Percentiles rank a stretch among this genome's conserved stretches.
Conservation (phyloP, 108 stramenopile species). For the Pseudonitzschia pungens region DNA sequence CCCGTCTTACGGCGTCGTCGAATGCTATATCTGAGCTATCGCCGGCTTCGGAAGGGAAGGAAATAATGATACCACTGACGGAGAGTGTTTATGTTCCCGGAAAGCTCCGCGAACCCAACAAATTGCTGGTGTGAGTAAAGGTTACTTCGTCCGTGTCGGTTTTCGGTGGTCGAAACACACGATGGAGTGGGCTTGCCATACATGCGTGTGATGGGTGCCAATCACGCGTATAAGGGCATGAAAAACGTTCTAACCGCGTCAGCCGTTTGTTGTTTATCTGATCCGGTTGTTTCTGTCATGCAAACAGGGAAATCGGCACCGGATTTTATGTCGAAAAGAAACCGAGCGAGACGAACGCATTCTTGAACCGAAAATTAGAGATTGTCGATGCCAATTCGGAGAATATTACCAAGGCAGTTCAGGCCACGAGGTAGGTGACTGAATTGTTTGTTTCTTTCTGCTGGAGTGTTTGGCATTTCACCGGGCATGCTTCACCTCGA, state of each 20-base stretch:
- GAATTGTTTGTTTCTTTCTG: neutral
- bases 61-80: constrained; percentile 87
- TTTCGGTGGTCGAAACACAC: neutral
- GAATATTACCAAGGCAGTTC: constrained; percentile 67
- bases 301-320: constrained; percentile 68
- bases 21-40: constrained; percentile 52
- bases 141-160: neutral
- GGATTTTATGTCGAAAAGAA: constrained; percentile 84
- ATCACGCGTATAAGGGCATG: too few species aligned
- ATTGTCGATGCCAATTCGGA: constrained; percentile 82
- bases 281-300: neutral
- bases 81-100: constrained; percentile 85
- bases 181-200: too few species aligned
- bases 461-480: neutral
- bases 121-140: constrained; percentile 60
- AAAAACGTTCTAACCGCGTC: too few species aligned
- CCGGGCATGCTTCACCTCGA: neutral
- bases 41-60: constrained; percentile 50
- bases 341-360: constrained; percentile 57
- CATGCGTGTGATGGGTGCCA: too few species aligned
- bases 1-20: constrained; percentile 59
- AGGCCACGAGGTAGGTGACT: constrained; percentile 36
- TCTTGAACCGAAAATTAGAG: constrained; percentile 72
- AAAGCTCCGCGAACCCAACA: constrained; percentile 70
- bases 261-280: neutral